Evolutionary conservation across 495 filamentous ascomycete species (phyloP), one percentile per base, ranked within the genome.

Genomic region (Penicillium goetzii): DNA sequence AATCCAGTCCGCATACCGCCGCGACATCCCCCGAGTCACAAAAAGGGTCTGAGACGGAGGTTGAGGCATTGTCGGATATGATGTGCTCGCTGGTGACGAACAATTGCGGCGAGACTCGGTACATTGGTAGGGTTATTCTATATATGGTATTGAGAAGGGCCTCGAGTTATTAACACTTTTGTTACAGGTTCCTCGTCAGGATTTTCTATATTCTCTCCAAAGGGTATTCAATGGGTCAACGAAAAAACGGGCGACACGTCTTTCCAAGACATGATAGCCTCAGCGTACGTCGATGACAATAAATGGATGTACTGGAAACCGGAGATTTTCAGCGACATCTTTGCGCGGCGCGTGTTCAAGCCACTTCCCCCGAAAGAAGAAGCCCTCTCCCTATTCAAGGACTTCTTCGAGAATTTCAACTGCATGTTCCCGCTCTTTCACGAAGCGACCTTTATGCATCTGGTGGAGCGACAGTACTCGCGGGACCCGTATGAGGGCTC

Each of bases 21-120:
- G 75, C 85, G 51, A 83, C 88, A 7, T 90, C 90, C 4, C 87
- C 88, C 2, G 78, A 76, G 21, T 83, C 80, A 34, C 77, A 84
- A 43, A 82, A 81, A 59, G 82, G 84, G 61, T 78, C 80, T 1
- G 88, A 91, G 64, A 84, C 85, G 45, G 91, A 96, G 68, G 93
- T 96, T 8, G 94, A 96, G 71, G 90, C 87, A 1, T 72, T 99
- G 63, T 96, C 95, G 10, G 95, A 99, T 76, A 96, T 97, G 90
- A 98, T 99, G 95, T 97, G 95, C 75, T 97, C 93, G 1, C 79
- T 99, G 43, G 94, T 99, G n/a, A 99, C 95, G 8, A 98, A 97
- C 63, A 96, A 96, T 68, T 90, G 88, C 64, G 95, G 95, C 33
- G 95, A 99, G 77, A 97, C 95, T 30, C 84, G 95, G 74, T 99